Percentiles rank a stretch among this genome's conserved stretches.
phyloP scores from a whole-genome alignment of 1,284 basidiomycete genomes.

The Ceratobasidium sp. region DNA sequence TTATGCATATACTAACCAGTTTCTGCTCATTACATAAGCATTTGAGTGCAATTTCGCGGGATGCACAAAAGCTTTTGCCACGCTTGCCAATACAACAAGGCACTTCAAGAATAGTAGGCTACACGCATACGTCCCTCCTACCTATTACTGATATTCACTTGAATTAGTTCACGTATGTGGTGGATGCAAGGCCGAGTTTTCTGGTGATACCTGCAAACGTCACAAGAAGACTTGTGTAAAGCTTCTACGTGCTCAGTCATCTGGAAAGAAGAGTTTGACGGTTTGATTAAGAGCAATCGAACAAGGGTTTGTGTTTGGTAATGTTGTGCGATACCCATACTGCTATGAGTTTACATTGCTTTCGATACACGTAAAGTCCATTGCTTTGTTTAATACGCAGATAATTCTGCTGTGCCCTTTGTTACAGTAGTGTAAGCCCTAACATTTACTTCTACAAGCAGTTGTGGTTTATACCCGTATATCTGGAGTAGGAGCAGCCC shows the following conservation, averaged over 20 bases:
- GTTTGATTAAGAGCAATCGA: neutral
- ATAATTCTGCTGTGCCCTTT: too few species aligned
- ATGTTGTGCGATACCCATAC: neutral
- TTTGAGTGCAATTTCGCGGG: neutral
- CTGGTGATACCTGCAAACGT: conserved; percentile 1
- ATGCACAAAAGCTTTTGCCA: conserved; percentile 3
- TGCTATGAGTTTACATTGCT: too few species aligned
- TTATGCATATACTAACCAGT: neutral
- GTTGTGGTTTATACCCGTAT: too few species aligned
- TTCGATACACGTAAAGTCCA: too few species aligned
- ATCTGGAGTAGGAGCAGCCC: too few species aligned
- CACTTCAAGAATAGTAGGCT: conserved; percentile 3
- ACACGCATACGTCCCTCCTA: neutral
- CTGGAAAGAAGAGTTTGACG: neutral
- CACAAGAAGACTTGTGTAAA: conserved; percentile 9
- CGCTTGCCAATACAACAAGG: conserved; percentile 1
- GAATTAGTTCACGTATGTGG: conserved; percentile 13
- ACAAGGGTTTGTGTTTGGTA: neutral
- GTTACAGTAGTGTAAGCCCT: too few species aligned
- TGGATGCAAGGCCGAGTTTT: neutral
- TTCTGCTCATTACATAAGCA: neutral
- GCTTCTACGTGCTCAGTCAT: neutral
- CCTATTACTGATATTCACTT: neutral
- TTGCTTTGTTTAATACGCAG: too few species aligned
- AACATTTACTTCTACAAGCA: too few species aligned